Evolutionary conservation across 441 rosid genomes (phyloP).

Genomic region (Erodium moschatum): DNA sequence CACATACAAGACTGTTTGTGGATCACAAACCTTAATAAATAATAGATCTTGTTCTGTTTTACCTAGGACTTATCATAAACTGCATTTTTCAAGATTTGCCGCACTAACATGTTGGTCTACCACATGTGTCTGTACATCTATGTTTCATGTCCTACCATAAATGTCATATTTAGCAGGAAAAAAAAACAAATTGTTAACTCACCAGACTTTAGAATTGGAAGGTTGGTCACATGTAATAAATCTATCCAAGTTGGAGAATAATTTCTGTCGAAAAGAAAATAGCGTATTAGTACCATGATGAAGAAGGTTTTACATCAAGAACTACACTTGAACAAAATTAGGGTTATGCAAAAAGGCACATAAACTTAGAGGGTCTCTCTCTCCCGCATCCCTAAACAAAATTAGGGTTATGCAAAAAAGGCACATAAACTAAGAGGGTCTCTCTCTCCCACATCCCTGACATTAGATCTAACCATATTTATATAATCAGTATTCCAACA

Average conservation of each 20-base stretch:
- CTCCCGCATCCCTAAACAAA: background rate
- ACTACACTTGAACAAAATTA: background rate
- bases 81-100: background rate
- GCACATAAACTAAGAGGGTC: background rate
- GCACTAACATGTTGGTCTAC: background rate
- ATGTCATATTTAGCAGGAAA: background rate
- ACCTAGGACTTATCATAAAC: background rate
- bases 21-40: background rate
- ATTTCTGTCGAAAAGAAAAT: conserved; percentile 40
- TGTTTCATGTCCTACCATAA: background rate
- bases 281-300: conserved; percentile 8
- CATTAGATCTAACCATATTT: background rate
- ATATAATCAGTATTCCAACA: background rate
- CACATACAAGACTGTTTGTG: background rate
- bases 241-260: conserved; percentile 72
- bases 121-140: background rate
- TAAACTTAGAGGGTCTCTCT: background rate
- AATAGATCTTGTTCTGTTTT: background rate
- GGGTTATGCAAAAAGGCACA: background rate
- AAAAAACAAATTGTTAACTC: conserved; percentile 23
- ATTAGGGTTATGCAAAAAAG: background rate
- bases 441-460: background rate
- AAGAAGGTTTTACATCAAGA: conserved; percentile 1
- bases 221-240: conserved; percentile 67
- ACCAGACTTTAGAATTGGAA: conserved; percentile 63